Evolutionary conservation across 768 basidiomycete species (phyloP), one percentile per base, ranked within the genome.

Genomic region (Leccinum barrowsii): DNA sequence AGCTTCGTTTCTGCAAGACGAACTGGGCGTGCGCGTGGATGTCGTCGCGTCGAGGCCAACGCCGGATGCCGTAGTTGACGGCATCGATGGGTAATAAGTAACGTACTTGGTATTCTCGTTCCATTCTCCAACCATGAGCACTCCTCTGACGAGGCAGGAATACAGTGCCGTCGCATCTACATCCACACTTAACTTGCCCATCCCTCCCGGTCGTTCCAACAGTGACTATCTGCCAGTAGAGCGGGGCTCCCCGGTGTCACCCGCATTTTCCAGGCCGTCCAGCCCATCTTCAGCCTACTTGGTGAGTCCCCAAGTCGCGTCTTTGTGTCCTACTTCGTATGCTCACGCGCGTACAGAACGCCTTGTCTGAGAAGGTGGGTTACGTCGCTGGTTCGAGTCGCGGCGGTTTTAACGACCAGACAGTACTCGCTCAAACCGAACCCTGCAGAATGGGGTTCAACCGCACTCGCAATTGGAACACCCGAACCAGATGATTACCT

Each of bases 401-500:
- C 42, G 19, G 19, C 42, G 5, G 12, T 44, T 44, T 12, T 19
- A 44, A 44, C 42, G n/a, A 44, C 19, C 19, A 19, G 5, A 19
- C 51, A 80, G 79, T 80, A 71, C 66, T 64, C 74, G 7, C 67
- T 80, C 57, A 63, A 69, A 7, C 65, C 77, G 4, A 70, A 78
- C 56, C 81, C 83, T 21, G 78, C 81, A 1, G 76, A 76, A 26
- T 74, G 81, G 76, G 85, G 83, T 69, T 73, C 78, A 4, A 65
- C 74, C 37, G 75, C 80, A 2, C 66, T 82, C n/a, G 63, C 65
- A 28, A 67, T 80, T 60, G 75, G 76, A 42, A 66, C 64, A 0
- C 76, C 77, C n/a, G 86, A 88, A 55, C 76, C 80, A 0, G 86
- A 89, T 60, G 87, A 89, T 65, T 72, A 77, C 52, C 76, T 89